Conservation (phyloP, 306 rosid genomes). For the Medicago ruthenica region DNA sequence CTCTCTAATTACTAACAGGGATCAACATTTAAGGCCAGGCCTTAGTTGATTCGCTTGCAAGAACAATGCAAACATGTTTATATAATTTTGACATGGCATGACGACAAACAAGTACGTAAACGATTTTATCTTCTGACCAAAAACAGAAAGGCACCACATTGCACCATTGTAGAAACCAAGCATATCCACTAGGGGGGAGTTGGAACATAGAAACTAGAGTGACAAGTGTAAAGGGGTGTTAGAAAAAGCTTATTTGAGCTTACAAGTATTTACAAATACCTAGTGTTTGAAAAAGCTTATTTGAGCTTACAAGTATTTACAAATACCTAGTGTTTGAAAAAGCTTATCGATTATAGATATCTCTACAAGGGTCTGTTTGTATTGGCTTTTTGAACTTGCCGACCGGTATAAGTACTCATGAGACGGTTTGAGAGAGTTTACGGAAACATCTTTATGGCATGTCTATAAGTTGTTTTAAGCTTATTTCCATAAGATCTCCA, state of each 20-base stretch:
- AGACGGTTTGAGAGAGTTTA: no score
- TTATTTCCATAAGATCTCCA: no score
- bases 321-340: background rate
- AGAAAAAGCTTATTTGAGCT: background rate
- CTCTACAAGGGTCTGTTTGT: no score
- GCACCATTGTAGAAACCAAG: background rate
- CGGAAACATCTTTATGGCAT: no score
- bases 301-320: background rate
- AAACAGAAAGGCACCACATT: conserved; percentile 11
- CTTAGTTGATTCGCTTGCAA: background rate
- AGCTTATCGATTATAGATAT: background rate
- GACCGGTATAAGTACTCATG: no score
- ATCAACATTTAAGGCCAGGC: conserved; percentile 1
- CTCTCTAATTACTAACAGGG: background rate
- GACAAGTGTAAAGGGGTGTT: background rate
- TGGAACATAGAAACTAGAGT: background rate
- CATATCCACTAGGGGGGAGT: background rate
- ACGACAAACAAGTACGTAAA: background rate
- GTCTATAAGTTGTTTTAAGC: no score
- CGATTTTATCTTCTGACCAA: conserved; percentile 1
- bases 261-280: background rate
- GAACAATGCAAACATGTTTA: background rate
- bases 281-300: background rate
- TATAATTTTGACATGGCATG: background rate
- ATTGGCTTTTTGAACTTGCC: no score